Conservation (phyloP, 371 early-diverging fungal genomes). For the Sporodiniella umbellata region DNA sequence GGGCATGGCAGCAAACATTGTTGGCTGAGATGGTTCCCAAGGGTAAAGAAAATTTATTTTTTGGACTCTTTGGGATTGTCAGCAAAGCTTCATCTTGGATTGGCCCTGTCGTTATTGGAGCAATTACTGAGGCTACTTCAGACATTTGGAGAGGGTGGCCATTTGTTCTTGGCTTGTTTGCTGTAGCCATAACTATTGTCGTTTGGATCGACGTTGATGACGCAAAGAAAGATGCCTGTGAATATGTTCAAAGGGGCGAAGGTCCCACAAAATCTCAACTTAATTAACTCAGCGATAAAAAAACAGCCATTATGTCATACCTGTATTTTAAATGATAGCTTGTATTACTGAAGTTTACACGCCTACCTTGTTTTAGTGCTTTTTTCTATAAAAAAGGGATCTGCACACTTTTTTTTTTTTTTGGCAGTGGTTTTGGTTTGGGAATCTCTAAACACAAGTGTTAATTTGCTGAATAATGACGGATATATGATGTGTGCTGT, state of each 20-base stretch:
- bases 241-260: constrained; percentile 6
- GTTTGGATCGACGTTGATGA: constrained; percentile 48
- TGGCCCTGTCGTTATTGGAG: constrained; percentile 60
- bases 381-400: too few relatives aligned
- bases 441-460: too few relatives aligned
- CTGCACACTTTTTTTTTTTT: too few relatives aligned
- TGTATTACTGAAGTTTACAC: too few relatives aligned
- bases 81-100: constrained; percentile 63
- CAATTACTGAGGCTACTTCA: constrained; percentile 41
- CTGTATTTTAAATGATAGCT: too few relatives aligned
- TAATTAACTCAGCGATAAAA: too few relatives aligned
- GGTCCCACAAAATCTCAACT: too few relatives aligned
- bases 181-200: constrained; percentile 34
- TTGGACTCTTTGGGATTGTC: constrained; percentile 55
- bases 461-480: too few relatives aligned
- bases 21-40: constrained; percentile 48
- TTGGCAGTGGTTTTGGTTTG: too few relatives aligned
- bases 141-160: constrained; percentile 30
- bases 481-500: too few relatives aligned
- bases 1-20: constrained; percentile 36
- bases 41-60: constrained; percentile 54
- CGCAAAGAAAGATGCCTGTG: constrained; percentile 44
- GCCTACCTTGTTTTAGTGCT: too few relatives aligned
- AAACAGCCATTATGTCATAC: too few relatives aligned
- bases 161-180: constrained; percentile 42